Evolutionary conservation across 2,329 filamentous ascomycete species (phyloP).

Genomic region (Gnomoniopsis sp.): DNA sequence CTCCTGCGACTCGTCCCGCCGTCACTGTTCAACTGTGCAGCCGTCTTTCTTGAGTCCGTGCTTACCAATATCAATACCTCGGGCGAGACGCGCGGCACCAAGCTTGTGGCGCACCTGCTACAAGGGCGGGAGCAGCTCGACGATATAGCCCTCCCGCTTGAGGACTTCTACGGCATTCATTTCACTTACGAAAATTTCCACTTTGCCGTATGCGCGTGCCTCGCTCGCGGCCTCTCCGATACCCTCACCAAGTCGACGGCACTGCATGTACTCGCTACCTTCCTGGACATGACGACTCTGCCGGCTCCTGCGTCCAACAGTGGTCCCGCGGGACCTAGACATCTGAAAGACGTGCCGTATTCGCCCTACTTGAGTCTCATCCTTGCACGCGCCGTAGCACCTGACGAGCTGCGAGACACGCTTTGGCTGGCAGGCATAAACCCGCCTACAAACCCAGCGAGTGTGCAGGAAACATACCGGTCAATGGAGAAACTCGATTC

Average conservation of each 20-base stretch:
- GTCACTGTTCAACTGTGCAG: conserved; percentile 62
- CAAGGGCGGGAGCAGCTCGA: conserved; percentile 59
- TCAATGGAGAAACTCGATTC: conserved; percentile 39
- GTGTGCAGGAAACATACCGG: conserved; percentile 34
- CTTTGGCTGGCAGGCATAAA: conserved; percentile 59
- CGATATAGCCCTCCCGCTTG: conserved; percentile 58
- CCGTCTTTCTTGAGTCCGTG: conserved; percentile 62
- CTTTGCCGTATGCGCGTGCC: conserved; percentile 61
- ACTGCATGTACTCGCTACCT: conserved; percentile 58
- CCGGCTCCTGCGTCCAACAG: conserved; percentile 26
- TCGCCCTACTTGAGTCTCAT: conserved; percentile 62
- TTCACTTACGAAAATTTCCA: conserved; percentile 65
- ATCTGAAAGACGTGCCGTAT: conserved; percentile 29
- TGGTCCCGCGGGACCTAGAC: conserved; percentile 20
- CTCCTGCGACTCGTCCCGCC: conserved; percentile 62
- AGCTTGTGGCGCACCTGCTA: conserved; percentile 57
- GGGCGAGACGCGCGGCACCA: conserved; percentile 55
- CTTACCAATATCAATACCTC: conserved; percentile 61
- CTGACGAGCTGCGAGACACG: conserved; percentile 60
- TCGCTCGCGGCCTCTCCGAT: conserved; percentile 63
- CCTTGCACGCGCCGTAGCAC: conserved; percentile 50
- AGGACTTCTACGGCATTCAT: conserved; percentile 63
- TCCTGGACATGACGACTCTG: conserved; percentile 51
- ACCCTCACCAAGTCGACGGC: conserved; percentile 56
- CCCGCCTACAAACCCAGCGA: conserved; percentile 35